Base-by-base conservation (phyloP, 768 basidiomycete species). In the Daedalea quercina region DNA sequence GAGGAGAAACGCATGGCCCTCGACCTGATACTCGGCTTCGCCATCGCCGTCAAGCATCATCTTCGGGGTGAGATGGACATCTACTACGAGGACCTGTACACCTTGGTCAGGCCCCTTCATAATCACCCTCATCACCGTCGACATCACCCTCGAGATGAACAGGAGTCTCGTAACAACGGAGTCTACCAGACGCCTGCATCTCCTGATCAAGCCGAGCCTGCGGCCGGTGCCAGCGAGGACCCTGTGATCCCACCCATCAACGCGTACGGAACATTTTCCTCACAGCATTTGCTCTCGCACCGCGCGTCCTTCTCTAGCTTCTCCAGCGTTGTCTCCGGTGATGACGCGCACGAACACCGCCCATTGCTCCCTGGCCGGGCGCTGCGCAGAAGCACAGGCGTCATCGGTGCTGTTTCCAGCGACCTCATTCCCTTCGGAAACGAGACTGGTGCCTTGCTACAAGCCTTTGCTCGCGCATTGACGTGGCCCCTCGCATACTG, bases 1-100 rank as follows among this genome's bases (percentile, higher is more conserved):
- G 69, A 69, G 1, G 84, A 85, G 65, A 87, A 87, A 60, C 65
- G 72, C 22, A 69, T 78, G 64, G 81, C 81, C 1, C 61, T 85
- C 35, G 80, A 83, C 55, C 66, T 85, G 9, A 63, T 83, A 31
- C 76, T 3, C 53, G 82, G 82, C 3, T 84, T 79, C 55, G 67
- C 75, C 3, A 71, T 83, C 13, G 72, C 82, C 0, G 55, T 82
- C 12, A 85, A 85, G 60, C 84, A 85, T 62, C 81, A 84, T 57
- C 66, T 84, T 23, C 72, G 82, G 65, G 78, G 79, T 1, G 83
- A 83, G 65, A 65, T 75, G 11, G 81, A 81, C 0, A 79, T 82
- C 26, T 81, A 80, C 55, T 83, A 80, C 56, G 76, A 81, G 55
- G 83, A 85, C 57, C 67, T 85, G 1, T 84, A 82, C 56, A 73